Conservation (phyloP, 1,284 basidiomycete genomes). For the Cronartium ribicola region DNA sequence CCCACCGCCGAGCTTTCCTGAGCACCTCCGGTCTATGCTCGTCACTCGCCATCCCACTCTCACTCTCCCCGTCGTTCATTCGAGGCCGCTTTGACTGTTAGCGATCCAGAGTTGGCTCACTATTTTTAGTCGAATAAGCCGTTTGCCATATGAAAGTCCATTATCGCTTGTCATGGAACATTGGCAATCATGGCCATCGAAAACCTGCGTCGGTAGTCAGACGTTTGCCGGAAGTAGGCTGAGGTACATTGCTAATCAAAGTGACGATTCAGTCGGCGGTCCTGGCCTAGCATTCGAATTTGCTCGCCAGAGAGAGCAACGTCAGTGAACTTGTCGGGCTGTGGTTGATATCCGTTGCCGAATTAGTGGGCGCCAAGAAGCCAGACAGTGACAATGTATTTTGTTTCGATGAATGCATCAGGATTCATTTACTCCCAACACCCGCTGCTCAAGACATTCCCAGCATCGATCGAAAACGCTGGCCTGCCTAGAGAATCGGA, state of each 20-base stretch:
- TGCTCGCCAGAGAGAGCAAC: constrained; percentile 5
- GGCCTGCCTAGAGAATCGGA: neutral
- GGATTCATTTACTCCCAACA: neutral
- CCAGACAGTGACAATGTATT: neutral
- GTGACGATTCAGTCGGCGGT: neutral
- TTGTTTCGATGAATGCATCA: neutral
- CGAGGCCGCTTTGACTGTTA: no score
- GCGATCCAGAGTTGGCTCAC: no score
- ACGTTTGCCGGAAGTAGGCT: constrained; percentile 26
- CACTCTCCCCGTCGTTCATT: no score
- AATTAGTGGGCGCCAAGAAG: neutral
- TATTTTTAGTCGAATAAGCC: neutral
- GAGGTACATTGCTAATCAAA: neutral
- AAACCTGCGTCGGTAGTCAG: constrained; percentile 12
- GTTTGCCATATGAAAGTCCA: constrained; percentile 1
- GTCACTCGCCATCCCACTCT: no score
- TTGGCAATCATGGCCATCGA: constrained; percentile 26
- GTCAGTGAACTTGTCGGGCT: neutral
- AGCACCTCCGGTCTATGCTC: no score
- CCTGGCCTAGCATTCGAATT: constrained; percentile 28
- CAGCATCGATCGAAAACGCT: neutral
- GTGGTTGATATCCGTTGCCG: neutral
- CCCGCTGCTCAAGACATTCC: neutral
- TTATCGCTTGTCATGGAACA: neutral
- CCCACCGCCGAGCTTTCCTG: no score